Percentiles rank a stretch among this genome's conserved stretches.
Conservation (phyloP, 208 protist species). For the Trypanosoma lewisi region DNA sequence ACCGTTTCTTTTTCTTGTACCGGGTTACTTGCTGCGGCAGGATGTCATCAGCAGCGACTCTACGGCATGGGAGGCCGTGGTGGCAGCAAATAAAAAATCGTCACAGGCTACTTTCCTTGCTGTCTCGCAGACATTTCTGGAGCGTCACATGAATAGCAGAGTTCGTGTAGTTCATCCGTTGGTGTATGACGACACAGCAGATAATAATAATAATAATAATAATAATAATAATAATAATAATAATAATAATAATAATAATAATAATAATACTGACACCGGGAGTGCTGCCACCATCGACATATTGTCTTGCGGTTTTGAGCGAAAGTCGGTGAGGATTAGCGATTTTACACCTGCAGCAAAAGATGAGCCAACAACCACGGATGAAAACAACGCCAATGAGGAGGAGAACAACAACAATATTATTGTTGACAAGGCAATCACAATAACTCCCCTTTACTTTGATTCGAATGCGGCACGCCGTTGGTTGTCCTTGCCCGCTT, state of each 20-base stretch:
- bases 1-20: slow-evolving; percentile 17
- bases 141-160: background rate
- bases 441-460: background rate
- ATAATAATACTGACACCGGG: too few species aligned
- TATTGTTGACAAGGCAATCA: too few species aligned
- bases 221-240: too few species aligned
- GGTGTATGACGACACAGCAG: background rate
- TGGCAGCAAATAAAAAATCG: slow-evolving; percentile 8
- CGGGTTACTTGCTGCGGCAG: background rate
- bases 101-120: slow-evolving; percentile 16
- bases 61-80: background rate
- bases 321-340: too few species aligned
- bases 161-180: slow-evolving; percentile 14
- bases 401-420: too few species aligned
- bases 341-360: too few species aligned
- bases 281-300: too few species aligned
- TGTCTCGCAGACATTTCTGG: slow-evolving; percentile 11
- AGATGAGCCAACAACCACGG: too few species aligned
- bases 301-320: too few species aligned
- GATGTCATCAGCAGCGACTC: background rate
- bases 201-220: background rate
- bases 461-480: background rate
- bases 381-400: too few species aligned
- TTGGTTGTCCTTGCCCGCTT: slow-evolving; percentile 1
- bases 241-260: too few species aligned